Evolutionary conservation across 2,329 filamentous ascomycete species (phyloP), one percentile per base, ranked within the genome.

Genomic region (Fusarium transvaalense): DNA sequence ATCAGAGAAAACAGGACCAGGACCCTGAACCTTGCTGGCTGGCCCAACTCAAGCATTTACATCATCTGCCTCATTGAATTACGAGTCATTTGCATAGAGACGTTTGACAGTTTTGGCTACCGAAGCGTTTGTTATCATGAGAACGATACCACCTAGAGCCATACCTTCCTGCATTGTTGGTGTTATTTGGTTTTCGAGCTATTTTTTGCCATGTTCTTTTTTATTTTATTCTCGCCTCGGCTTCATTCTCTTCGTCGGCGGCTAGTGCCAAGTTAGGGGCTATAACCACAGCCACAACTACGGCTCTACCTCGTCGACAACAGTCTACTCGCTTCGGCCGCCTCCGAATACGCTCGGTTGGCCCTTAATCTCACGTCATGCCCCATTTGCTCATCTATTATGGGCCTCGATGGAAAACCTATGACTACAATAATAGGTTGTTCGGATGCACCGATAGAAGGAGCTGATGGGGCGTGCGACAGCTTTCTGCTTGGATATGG

Each of bases 71-170:
- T 64, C 69, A 70, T 58, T 56, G 61, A 39, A 61, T 48, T 62
- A 63, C 66, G 73, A 74, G 71, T 74, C 71, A 75, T 71, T 72
- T 74, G 71, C 61, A 74, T 71, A 73, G 59, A 70, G 62, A 63
- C 62, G 64, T 67, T 62, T 66, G 71, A 68, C 56, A 66, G 58
- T 71, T 68, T 75, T 74, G 73, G 72, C 56, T 74, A 75, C 56
- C 54, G 39, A 58, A 64, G 64, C 71, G 68, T 68, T 74, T 67
- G 65, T 57, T 70, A 62, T 62, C 55, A 61, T 59, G 37, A 72
- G 66, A 66, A 71, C 66, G 69, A 74, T 75, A 75, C 71, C 71
- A 74, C 63, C 61, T 76, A 76, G 74, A 76, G 66, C 64, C 69
- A 66, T 65, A 62, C 67, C 66, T 74, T 68, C 56, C 66, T 71